Evolutionary conservation across 2,329 filamentous ascomycete genomes (phyloP).

Genomic region (Pyricularia sp.): DNA sequence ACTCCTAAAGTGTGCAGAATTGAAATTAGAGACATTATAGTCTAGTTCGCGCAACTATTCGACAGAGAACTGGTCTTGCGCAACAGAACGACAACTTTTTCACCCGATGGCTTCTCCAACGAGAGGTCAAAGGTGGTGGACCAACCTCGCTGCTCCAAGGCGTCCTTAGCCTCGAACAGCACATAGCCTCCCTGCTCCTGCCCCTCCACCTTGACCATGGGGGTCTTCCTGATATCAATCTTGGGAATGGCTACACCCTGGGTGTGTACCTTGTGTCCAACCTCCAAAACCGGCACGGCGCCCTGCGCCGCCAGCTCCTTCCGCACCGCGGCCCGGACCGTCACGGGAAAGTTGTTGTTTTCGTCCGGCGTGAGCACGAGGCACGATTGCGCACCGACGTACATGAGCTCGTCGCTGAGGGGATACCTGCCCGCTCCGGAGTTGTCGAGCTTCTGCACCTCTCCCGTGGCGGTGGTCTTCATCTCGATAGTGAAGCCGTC

Average conservation of each 20-base stretch:
- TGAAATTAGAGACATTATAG: neutral
- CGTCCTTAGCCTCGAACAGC: conserved; percentile 24
- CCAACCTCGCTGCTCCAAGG: neutral
- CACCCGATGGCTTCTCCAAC: neutral
- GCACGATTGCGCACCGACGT: neutral
- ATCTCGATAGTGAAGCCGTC: conserved; percentile 18
- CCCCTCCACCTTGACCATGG: conserved; percentile 23
- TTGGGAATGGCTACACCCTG: conserved; percentile 22
- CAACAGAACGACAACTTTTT: neutral
- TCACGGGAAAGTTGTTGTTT: conserved; percentile 16
- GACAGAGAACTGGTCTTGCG: neutral
- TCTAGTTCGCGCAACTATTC: neutral
- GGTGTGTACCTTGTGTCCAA: conserved; percentile 13
- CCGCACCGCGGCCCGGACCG: conserved; percentile 25
- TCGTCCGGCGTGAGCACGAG: neutral
- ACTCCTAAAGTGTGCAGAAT: neutral
- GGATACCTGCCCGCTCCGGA: neutral
- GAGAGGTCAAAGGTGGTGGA: neutral
- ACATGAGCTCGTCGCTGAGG: neutral
- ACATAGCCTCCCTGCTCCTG: conserved; percentile 34
- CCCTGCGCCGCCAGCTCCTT: neutral
- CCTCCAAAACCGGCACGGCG: neutral
- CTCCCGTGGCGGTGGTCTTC: conserved; percentile 12
- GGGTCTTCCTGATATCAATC: conserved; percentile 23
- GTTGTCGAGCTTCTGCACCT: conserved; percentile 5